These are phyloP conservation scores for Teratosphaeria epicoccoides DNA, from an alignment of 2,329 filamentous ascomycete species.

Conservation along the genomic window DNA sequence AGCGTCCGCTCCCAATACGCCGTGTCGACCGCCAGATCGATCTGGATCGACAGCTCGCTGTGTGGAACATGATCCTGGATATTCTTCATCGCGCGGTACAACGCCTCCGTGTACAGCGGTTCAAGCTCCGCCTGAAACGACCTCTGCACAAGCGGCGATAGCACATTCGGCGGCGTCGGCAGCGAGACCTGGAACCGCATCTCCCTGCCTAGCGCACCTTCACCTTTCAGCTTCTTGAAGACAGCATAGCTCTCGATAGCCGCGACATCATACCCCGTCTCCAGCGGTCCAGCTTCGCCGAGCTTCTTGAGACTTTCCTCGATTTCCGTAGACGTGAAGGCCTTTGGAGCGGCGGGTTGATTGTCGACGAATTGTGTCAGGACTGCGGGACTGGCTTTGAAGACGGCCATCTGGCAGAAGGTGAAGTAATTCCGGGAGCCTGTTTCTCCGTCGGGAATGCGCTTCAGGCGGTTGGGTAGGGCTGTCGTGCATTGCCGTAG, in stretches of 20 bases:
- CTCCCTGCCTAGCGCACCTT: constrained; percentile 20
- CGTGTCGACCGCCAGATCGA: constrained; percentile 27
- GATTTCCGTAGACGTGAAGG: constrained; percentile 15
- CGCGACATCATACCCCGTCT: constrained; percentile 25
- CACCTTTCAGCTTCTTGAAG: constrained; percentile 22
- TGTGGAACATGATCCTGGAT: constrained; percentile 26
- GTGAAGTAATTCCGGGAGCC: constrained; percentile 26
- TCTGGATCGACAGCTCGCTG: constrained; percentile 27
- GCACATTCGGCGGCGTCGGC: constrained; percentile 21
- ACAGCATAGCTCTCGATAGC: constrained; percentile 26
- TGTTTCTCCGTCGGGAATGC: constrained; percentile 35
- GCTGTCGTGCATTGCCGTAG: constrained; percentile 22
- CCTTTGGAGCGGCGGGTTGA: constrained; percentile 5
- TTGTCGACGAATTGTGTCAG: constrained; percentile 16
- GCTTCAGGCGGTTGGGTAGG: constrained; percentile 26
- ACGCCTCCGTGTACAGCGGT: constrained; percentile 25
- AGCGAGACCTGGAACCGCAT: constrained; percentile 28
- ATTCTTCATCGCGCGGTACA: constrained; percentile 19
- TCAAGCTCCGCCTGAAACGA: constrained; percentile 22
- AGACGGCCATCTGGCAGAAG: constrained; percentile 25
- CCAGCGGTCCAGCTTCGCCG: constrained; percentile 6
- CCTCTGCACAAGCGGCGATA: constrained; percentile 17
- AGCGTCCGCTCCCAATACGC: constrained; percentile 23
- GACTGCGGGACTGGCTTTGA: constrained; percentile 18
- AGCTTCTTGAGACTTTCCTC: constrained; percentile 13